These are phyloP conservation scores for Botrytis sinoallii DNA, from an alignment of 2,329 filamentous ascomycete genomes.

Conservation along the genomic window DNA sequence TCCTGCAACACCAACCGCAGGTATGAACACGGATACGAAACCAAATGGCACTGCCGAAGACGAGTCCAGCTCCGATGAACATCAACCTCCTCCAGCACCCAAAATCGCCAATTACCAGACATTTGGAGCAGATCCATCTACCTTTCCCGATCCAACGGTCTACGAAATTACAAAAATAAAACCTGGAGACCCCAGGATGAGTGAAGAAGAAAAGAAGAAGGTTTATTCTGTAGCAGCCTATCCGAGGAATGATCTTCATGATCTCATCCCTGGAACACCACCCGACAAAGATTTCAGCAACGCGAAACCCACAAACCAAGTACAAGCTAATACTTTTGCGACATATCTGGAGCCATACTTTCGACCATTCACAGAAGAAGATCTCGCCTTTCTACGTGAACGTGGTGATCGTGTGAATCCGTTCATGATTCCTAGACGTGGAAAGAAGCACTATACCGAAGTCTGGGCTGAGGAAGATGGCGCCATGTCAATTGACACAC, in stretches of 20 bases:
- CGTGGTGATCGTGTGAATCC: constrained; percentile 79
- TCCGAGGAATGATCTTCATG: constrained; percentile 73
- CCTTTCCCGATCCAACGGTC: constrained; percentile 86
- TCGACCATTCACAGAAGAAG: constrained; percentile 84
- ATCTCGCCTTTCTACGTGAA: constrained; percentile 88
- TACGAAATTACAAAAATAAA: constrained; percentile 83
- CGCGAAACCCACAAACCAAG: constrained; percentile 89
- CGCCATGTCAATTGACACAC: constrained; percentile 67
- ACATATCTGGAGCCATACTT: constrained; percentile 91
- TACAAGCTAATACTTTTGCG: constrained; percentile 90
- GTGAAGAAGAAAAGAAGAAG: constrained; percentile 77
- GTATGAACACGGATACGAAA: constrained; percentile 60
- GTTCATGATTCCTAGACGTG: constrained; percentile 82
- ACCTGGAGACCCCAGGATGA: constrained; percentile 58
- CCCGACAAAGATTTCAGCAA: constrained; percentile 95
- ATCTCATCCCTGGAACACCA: constrained; percentile 82
- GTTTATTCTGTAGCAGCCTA: constrained; percentile 87
- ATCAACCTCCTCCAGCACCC: constrained; percentile 59
- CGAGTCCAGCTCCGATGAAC: constrained; percentile 50
- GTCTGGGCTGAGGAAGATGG: constrained; percentile 95
- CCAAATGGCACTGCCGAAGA: constrained; percentile 46
- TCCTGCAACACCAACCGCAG: constrained; percentile 42
- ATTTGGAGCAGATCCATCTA: constrained; percentile 88
- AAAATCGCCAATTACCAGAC: constrained; percentile 68
- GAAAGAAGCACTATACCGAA: constrained; percentile 81